A percentile compares a stretch with the other conserved stretches of the same genome.
Conservation (phyloP, 148 eudicot species). For the Chenopodium formosanum region DNA sequence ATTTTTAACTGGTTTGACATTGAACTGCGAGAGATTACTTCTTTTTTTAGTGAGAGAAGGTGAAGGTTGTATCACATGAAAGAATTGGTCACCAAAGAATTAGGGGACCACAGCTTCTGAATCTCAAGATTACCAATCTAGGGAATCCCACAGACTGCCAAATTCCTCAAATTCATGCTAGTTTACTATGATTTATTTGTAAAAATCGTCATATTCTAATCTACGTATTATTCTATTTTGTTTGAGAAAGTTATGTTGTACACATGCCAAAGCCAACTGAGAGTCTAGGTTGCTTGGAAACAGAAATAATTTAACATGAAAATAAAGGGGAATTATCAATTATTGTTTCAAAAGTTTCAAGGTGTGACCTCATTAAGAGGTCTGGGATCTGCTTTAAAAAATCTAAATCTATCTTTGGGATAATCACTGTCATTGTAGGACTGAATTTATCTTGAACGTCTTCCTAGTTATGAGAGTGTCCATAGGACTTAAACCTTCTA, state of each 20-base stretch:
- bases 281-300: no score
- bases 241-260: background rate
- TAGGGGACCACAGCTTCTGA: background rate
- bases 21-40: background rate
- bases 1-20: background rate
- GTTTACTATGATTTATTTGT: background rate
- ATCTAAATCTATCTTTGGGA: no score
- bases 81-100: background rate
- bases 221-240: background rate
- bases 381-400: no score
- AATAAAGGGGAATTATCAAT: no score
- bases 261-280: background rate
- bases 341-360: no score
- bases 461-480: no score
- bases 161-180: background rate
- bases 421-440: no score
- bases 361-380: no score
- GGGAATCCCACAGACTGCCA: background rate
- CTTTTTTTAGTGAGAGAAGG: background rate
- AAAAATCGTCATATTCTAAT: background rate
- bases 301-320: no score
- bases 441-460: no score
- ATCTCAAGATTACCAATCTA: background rate
- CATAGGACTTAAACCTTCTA: no score
- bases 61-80: background rate